A percentile compares a stretch with the other conserved stretches of the same genome.
phyloP scores from a whole-genome alignment of 345 rosid species.

The Euphorbia tirucalli region DNA sequence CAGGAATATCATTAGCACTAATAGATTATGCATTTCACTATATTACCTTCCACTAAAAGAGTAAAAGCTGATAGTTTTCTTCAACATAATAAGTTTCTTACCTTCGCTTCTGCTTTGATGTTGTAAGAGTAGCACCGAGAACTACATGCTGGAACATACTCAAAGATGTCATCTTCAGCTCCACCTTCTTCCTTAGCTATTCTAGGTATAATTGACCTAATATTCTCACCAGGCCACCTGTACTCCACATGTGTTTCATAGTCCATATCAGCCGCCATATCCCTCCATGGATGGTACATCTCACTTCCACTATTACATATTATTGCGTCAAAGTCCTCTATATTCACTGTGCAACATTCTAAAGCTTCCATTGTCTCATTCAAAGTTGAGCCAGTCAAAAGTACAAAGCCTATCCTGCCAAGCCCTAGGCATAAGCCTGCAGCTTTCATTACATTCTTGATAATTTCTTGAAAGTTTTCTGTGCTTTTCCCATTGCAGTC shows the following conservation, averaged over 20 bases:
- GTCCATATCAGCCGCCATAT: constrained; percentile 63
- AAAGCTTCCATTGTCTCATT: constrained; percentile 54
- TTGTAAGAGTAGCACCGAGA: constrained; percentile 62
- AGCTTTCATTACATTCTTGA: constrained; percentile 64
- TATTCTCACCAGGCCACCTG: constrained; percentile 89
- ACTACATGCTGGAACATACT: constrained; percentile 43
- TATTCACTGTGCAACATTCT: constrained; percentile 46
- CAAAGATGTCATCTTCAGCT: constrained; percentile 46
- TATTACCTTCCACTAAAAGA: background rate
- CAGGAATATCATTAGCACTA: constrained; percentile 15
- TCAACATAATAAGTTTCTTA: constrained; percentile 21
- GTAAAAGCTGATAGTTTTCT: background rate
- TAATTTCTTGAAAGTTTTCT: constrained; percentile 42
- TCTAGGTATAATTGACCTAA: constrained; percentile 46
- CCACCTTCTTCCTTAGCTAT: constrained; percentile 54
- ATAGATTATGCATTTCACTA: background rate
- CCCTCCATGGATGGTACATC: constrained; percentile 77
- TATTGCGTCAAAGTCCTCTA: constrained; percentile 79
- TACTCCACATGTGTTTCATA: constrained; percentile 72
- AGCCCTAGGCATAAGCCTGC: constrained; percentile 44
- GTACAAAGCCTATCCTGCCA: constrained; percentile 59
- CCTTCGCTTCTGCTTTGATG: constrained; percentile 71
- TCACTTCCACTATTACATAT: constrained; percentile 85
- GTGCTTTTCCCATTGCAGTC: constrained; percentile 41
- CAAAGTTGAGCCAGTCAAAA: constrained; percentile 62